These are phyloP conservation scores for Flaveria ramosissima DNA, from an alignment of 129 eudicot genomes.

Conservation along the genomic window DNA sequence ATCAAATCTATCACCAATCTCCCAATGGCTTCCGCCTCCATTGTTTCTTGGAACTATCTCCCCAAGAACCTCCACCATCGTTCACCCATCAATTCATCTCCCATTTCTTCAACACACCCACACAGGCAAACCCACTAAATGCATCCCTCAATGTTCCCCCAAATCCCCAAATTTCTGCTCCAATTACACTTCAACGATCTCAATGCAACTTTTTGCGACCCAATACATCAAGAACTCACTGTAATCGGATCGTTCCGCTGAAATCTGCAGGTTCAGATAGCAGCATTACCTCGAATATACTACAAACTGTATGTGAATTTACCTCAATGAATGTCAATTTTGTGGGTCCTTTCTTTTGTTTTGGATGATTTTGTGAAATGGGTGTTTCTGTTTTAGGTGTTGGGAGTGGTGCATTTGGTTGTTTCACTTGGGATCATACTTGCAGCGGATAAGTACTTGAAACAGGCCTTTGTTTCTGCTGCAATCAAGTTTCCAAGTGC, in stretches of 20 bases:
- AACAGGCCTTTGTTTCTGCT: constrained; percentile 84
- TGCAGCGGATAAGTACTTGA: constrained; percentile 75
- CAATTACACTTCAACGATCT: constrained; percentile 29
- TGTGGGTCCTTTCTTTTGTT: neutral
- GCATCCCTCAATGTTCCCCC: constrained; percentile 20
- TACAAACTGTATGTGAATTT: constrained; percentile 1
- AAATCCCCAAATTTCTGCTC: constrained; percentile 25
- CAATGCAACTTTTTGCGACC: constrained; percentile 37
- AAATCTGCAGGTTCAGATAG: constrained; percentile 52
- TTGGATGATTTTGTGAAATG: constrained; percentile 17
- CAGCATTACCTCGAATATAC: constrained; percentile 14
- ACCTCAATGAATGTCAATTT: neutral
- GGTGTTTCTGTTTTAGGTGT: constrained; percentile 42
- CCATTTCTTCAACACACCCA: constrained; percentile 25
- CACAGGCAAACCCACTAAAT: constrained; percentile 19
- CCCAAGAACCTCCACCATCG: constrained; percentile 34
- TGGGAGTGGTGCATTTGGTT: constrained; percentile 72
- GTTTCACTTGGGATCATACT: constrained; percentile 89
- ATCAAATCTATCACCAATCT: constrained; percentile 12
- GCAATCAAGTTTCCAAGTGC: constrained; percentile 98
- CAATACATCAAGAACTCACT: constrained; percentile 32
- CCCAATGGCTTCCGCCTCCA: constrained; percentile 60
- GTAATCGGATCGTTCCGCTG: constrained; percentile 37
- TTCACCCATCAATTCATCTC: constrained; percentile 16
- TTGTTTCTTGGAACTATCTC: constrained; percentile 38